Conservation (phyloP, 78 protist species). For the Chrysochromulina tobinii region DNA sequence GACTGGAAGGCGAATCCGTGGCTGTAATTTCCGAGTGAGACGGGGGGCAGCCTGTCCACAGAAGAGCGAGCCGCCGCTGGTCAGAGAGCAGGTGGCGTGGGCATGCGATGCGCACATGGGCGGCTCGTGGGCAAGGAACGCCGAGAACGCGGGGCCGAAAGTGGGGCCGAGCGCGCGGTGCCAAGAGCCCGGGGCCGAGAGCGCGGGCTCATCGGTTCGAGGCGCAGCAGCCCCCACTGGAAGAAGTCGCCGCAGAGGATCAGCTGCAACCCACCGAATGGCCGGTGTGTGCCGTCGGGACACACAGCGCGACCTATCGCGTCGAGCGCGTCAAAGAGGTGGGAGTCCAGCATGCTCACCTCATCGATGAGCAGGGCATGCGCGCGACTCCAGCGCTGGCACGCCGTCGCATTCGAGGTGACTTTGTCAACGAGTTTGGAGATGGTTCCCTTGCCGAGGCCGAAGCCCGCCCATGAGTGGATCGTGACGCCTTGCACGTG, state of each 20-base stretch:
- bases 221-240: no score
- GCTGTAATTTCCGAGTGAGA: not conserved
- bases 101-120: no score
- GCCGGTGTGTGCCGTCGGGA: not conserved
- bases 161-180: no score
- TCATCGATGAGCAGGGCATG: constrained; percentile 80
- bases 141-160: no score
- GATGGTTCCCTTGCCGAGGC: not conserved
- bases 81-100: no score
- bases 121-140: no score
- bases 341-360: constrained; percentile 72
- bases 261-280: no score
- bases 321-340: constrained; percentile 69
- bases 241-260: no score
- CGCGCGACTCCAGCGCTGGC: constrained; percentile 49
- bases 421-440: not conserved
- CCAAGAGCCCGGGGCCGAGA: no score
- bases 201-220: no score
- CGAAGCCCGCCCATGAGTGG: not conserved
- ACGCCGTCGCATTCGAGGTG: not conserved
- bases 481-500: not conserved
- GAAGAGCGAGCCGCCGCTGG: no score
- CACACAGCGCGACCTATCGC: constrained; percentile 50
- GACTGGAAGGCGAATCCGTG: not conserved
- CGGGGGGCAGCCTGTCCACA: no score